A percentile compares a stretch with the other conserved stretches of the same genome.
phyloP scores from a whole-genome alignment of 768 basidiomycete genomes.

The Candolleomyces eurysporus region DNA sequence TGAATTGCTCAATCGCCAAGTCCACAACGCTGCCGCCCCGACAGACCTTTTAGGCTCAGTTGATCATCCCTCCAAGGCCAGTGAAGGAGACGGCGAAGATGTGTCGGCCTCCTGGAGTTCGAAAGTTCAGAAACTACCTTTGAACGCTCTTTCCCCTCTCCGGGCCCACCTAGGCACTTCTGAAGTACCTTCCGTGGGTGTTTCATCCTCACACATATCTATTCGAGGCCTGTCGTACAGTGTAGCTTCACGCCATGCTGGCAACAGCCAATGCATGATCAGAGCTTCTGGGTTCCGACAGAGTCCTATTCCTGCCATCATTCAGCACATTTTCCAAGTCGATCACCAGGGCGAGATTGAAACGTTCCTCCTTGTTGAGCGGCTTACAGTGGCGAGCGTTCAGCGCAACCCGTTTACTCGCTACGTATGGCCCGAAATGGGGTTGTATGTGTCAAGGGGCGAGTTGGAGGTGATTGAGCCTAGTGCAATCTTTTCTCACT shows the following conservation, averaged over 20 bases:
- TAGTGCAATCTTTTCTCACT: background rate
- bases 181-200: background rate
- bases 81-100: no score
- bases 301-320: background rate
- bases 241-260: background rate
- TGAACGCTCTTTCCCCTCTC: background rate
- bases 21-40: background rate
- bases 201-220: background rate
- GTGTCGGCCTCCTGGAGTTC: background rate
- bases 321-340: background rate
- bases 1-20: slow-evolving; percentile 11
- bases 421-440: background rate
- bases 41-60: background rate
- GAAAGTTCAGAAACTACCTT: background rate
- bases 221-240: background rate
- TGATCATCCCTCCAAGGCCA: background rate
- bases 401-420: background rate
- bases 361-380: background rate
- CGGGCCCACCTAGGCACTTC: no score
- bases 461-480: background rate
- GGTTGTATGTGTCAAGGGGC: background rate
- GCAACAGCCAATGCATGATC: background rate
- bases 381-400: background rate
- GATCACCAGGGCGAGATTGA: background rate
- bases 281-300: background rate